A percentile compares a stretch with the other conserved stretches of the same genome.
Conservation (phyloP, 148 eudicot genomes). For the Nepenthes gracilis region DNA sequence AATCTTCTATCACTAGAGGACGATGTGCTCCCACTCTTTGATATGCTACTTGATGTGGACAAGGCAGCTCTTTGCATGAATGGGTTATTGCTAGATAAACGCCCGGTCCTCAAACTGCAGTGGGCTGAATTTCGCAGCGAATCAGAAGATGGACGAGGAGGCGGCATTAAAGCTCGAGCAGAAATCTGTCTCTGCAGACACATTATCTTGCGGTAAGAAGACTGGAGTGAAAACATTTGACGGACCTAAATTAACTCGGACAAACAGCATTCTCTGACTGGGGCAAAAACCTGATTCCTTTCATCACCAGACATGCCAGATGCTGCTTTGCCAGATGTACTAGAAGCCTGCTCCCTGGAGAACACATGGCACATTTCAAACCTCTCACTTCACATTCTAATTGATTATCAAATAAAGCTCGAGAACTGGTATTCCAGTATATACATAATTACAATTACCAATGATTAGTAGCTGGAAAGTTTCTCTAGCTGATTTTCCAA, state of each 20-base stretch:
- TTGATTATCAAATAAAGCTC: no score
- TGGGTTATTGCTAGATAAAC: conserved; percentile 40
- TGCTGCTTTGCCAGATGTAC: conserved; percentile 81
- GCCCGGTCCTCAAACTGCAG: conserved; percentile 24
- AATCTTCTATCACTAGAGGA: conserved; percentile 31
- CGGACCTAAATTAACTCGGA: background rate
- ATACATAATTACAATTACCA: no score
- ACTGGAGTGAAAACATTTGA: background rate
- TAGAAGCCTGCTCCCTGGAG: conserved; percentile 88
- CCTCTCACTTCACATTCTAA: no score
- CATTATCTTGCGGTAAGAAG: background rate
- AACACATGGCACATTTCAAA: background rate
- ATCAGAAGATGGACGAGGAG: conserved; percentile 56
- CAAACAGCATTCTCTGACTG: conserved; percentile 1
- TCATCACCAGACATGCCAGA: conserved; percentile 90
- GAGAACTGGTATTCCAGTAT: no score
- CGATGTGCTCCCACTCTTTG: conserved; percentile 24
- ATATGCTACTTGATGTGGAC: conserved; percentile 36
- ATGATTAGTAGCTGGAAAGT: no score
- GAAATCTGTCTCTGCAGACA: conserved; percentile 50
- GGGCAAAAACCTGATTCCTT: conserved; percentile 57
- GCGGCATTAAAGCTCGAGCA: conserved; percentile 82
- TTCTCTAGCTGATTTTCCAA: no score
- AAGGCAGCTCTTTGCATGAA: conserved; percentile 21
- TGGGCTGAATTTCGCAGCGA: conserved; percentile 17